Base-by-base conservation (phyloP, 2,329 filamentous ascomycete genomes). In the Davidsoniella eucalypti region DNA sequence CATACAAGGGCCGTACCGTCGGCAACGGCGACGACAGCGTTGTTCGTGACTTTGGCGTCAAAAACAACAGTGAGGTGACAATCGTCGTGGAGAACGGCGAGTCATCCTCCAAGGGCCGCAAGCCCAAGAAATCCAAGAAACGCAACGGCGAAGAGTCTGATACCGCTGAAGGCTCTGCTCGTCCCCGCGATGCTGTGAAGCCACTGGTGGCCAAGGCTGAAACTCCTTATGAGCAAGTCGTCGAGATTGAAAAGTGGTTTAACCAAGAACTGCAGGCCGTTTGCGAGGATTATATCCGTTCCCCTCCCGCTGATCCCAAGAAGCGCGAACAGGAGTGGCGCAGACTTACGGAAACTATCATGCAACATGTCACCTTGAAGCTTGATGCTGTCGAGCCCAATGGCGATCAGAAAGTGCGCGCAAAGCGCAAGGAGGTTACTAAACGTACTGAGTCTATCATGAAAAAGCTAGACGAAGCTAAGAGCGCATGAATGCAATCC, bases 281-380 rank as follows among this genome's bases (percentile, higher is more conserved):
- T 5, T 84, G 79, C 57, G 64, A 72, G 3, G 64, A 78, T 21
- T 90, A 78, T 60, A 71, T 73, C 17, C 67, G 65, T 5, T 67
- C 71, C 7, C 80, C 85, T 9, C 84, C 85, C 0, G 61, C 64
- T 3, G 82, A 87, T 47, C 59, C 66, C 38, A 79, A 80, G 62
- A 86, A 83, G 69, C 69, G 75, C 46, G 73, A 75, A 12, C 84
- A 87, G 33, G 82, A 88, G 59, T 81, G 90, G 61, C 79, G 82
- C 61, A 80, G 75, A 60, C 63, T 92, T 16, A 80, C 77, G 3
- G 85, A 92, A 67, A 84, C 80, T 4, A 73, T 87, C 38, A 69
- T 92, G 69, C 77, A 81, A 54, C 82, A 87, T 57, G 76, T 87
- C 2, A 60, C 90, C 37, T 65, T 92, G 55, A 90, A 88, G 65